Evolutionary conservation across 2,329 filamentous ascomycete genomes (phyloP).

Genomic region (Penicillium sp.): DNA sequence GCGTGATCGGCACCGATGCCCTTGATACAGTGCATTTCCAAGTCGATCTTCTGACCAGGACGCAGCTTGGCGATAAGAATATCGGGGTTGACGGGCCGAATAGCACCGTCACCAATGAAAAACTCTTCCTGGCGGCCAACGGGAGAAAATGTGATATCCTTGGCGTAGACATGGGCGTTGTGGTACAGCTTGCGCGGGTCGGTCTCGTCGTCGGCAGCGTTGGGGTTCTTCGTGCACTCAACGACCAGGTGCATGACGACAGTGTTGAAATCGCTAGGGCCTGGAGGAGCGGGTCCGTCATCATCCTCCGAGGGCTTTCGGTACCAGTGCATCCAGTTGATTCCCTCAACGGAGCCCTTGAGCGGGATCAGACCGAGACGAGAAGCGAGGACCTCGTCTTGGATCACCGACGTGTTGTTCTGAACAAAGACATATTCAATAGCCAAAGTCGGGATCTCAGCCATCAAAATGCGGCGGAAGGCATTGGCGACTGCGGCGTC

Average conservation of each 20-base stretch:
- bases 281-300: conserved; percentile 49
- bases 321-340: conserved; percentile 82
- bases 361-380: conserved; percentile 89
- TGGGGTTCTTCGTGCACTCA: conserved; percentile 76
- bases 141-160: conserved; percentile 74
- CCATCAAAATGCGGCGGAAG: conserved; percentile 92
- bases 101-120: conserved; percentile 67
- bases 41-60: conserved; percentile 81
- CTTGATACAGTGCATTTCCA: conserved; percentile 92
- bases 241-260: conserved; percentile 75
- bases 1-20: conserved; percentile 92
- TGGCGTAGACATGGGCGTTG: conserved; percentile 80
- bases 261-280: conserved; percentile 78
- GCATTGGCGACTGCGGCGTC: conserved; percentile 95
- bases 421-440: conserved; percentile 91
- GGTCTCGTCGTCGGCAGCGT: conserved; percentile 70
- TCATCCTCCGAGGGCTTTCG: conserved; percentile 70
- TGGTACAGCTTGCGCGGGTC: conserved; percentile 84
- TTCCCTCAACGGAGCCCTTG: conserved; percentile 72
- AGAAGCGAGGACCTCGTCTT: conserved; percentile 93
- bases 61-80: conserved; percentile 93
- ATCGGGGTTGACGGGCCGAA: conserved; percentile 81
- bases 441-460: conserved; percentile 91
- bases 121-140: conserved; percentile 70
- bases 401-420: conserved; percentile 97